Evolutionary conservation across 169 alveolate genomes (phyloP).

Genomic region (Plasmodium berghei): DNA sequence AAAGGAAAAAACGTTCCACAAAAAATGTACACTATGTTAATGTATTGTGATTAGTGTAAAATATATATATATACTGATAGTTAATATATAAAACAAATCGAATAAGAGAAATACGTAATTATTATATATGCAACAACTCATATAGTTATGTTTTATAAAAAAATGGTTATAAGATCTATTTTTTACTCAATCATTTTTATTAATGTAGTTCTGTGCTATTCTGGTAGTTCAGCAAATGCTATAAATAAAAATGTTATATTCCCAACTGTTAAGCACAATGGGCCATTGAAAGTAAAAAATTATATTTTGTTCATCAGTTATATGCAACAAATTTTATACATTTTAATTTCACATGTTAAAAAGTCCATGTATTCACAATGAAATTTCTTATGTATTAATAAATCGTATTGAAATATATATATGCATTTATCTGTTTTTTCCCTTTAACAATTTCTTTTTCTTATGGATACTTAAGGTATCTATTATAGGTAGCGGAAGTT

Average conservation of each 20-base stretch:
- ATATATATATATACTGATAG: no score
- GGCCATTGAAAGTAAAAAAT: slow-evolving; percentile 38
- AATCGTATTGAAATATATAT: neutral
- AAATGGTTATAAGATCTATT: slow-evolving; percentile 40
- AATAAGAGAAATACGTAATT: no score
- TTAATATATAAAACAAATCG: no score
- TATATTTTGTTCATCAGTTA: neutral
- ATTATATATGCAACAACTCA: no score
- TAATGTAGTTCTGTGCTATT: slow-evolving; percentile 31
- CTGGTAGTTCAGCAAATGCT: slow-evolving; percentile 9
- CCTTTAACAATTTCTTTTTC: neutral
- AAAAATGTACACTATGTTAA: no score
- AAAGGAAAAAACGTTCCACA: no score
- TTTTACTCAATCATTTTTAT: slow-evolving; percentile 14
- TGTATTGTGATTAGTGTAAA: no score
- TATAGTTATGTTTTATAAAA: slow-evolving; percentile 5
- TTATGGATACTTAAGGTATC: slow-evolving; percentile 79
- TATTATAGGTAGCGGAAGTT: slow-evolving; percentile 90
- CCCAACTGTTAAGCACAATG: slow-evolving; percentile 11
- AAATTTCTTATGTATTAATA: no score
- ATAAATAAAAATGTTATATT: slow-evolving; percentile 11
- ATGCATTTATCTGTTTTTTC: neutral
- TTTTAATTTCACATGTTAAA: no score
- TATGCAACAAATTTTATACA: no score
- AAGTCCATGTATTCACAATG: no score